These are phyloP conservation scores for Hericium rajendrae DNA, from an alignment of 768 basidiomycete species.

Conservation along the genomic window DNA sequence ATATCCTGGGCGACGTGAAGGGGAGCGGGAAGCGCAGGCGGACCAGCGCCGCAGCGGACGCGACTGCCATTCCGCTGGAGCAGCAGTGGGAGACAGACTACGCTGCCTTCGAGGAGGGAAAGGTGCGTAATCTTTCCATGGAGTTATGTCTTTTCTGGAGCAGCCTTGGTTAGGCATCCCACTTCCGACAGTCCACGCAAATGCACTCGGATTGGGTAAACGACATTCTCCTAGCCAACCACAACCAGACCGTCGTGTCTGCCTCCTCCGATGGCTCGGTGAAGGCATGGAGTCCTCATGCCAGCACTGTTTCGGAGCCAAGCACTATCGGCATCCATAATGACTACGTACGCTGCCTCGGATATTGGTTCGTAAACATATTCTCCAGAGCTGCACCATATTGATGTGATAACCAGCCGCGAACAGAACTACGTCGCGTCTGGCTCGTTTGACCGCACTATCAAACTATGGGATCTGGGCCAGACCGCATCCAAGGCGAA, in stretches of 20 bases:
- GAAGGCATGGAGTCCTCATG: constrained; percentile 88
- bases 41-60: constrained; percentile 19
- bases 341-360: constrained; percentile 82
- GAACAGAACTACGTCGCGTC: constrained; percentile 85
- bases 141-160: neutral
- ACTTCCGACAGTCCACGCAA: constrained; percentile 84
- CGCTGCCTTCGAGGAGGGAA: constrained; percentile 35
- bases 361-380: constrained; percentile 46
- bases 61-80: constrained; percentile 45
- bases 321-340: constrained; percentile 59
- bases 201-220: constrained; percentile 95
- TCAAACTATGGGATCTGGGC: constrained; percentile 88
- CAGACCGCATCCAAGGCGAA: constrained; percentile 22
- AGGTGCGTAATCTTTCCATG: constrained; percentile 29
- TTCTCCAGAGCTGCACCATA: neutral
- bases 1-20: constrained; percentile 67
- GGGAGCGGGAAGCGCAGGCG: constrained; percentile 24
- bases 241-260: constrained; percentile 90
- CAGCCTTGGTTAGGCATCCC: constrained; percentile 31
- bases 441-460: constrained; percentile 88
- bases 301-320: constrained; percentile 47
- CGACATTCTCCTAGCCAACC: constrained; percentile 84
- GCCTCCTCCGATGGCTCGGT: constrained; percentile 94
- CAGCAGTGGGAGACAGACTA: constrained; percentile 74
- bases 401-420: constrained; percentile 35